Conservation (phyloP, 2,329 filamentous ascomycete species). For the Ilyonectria sp. region DNA sequence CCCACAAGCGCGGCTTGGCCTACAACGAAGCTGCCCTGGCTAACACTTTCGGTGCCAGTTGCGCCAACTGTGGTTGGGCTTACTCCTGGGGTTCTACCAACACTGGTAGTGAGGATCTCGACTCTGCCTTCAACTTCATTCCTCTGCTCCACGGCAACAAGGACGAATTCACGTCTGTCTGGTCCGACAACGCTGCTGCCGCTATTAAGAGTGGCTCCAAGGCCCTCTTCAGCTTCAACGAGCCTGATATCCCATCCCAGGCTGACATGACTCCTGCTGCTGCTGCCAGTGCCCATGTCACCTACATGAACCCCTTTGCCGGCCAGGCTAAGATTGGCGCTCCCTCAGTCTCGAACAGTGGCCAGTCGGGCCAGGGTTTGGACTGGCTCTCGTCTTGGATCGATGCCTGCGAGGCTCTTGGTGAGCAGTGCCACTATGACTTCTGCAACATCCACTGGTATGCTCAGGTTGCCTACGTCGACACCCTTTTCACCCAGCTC, state of each 20-base stretch:
- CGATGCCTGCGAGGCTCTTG: constrained; percentile 60
- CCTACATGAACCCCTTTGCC: constrained; percentile 70
- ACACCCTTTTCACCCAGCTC: constrained; percentile 70
- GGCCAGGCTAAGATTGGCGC: constrained; percentile 69
- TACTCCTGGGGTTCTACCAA: constrained; percentile 77
- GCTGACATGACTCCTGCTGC: constrained; percentile 67
- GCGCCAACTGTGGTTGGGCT: constrained; percentile 68
- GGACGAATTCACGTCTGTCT: constrained; percentile 61
- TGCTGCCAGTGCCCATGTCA: constrained; percentile 68
- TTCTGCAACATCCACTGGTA: constrained; percentile 79
- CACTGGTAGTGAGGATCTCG: constrained; percentile 54
- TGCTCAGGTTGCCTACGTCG: constrained; percentile 61
- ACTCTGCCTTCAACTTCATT: constrained; percentile 69
- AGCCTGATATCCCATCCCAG: constrained; percentile 68
- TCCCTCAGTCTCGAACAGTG: constrained; percentile 75
- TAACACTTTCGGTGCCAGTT: constrained; percentile 61
- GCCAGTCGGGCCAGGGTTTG: constrained; percentile 64
- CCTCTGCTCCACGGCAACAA: constrained; percentile 76
- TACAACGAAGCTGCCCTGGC: constrained; percentile 74
- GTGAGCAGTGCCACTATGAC: constrained; percentile 66
- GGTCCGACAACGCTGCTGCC: constrained; percentile 64
- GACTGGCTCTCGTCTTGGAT: constrained; percentile 71
- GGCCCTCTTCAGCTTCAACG: constrained; percentile 79
- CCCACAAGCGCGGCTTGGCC: constrained; percentile 75
- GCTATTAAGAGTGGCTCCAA: constrained; percentile 69